phyloP scores from a whole-genome alignment of 805 yeast species.

The Wickerhamiella alocasiicola region DNA sequence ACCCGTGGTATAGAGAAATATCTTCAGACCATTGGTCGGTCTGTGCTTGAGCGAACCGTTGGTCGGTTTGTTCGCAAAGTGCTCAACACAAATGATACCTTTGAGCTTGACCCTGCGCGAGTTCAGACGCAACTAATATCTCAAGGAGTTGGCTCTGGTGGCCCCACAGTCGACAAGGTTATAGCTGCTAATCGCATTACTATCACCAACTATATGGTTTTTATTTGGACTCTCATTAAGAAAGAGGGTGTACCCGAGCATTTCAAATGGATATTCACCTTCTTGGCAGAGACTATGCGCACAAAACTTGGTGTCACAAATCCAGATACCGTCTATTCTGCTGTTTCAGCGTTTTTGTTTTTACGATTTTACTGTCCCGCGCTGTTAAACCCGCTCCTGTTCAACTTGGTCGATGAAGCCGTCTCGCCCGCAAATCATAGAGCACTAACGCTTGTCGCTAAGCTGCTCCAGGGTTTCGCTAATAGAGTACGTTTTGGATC shows the following conservation, averaged over 20 bases:
- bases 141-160: conserved; percentile 27
- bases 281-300: conserved; percentile 13
- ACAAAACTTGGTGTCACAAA: conserved; percentile 8
- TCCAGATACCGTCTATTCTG: conserved; percentile 39
- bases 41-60: conserved; percentile 58
- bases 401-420: conserved; percentile 56
- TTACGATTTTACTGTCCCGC: conserved; percentile 85
- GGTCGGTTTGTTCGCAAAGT: conserved; percentile 54
- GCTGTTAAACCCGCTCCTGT: conserved; percentile 75
- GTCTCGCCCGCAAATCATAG: conserved; percentile 62
- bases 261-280: conserved; percentile 18
- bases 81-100: conserved; percentile 37
- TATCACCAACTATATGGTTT: conserved; percentile 33
- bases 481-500: conserved; percentile 62
- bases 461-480: conserved; percentile 60
- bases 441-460: conserved; percentile 70
- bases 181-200: conserved; percentile 38
- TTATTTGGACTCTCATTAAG: conserved; percentile 19
- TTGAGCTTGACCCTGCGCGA: conserved; percentile 74
- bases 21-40: conserved; percentile 65
- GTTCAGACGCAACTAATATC: conserved; percentile 3
- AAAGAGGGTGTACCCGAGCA: conserved; percentile 19
- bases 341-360: conserved; percentile 74
- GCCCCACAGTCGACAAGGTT: conserved; percentile 30
- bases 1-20: conserved; percentile 72